phyloP scores from a whole-genome alignment of 108 stramenopile genomes.

The Epipyxis sp. region DNA sequence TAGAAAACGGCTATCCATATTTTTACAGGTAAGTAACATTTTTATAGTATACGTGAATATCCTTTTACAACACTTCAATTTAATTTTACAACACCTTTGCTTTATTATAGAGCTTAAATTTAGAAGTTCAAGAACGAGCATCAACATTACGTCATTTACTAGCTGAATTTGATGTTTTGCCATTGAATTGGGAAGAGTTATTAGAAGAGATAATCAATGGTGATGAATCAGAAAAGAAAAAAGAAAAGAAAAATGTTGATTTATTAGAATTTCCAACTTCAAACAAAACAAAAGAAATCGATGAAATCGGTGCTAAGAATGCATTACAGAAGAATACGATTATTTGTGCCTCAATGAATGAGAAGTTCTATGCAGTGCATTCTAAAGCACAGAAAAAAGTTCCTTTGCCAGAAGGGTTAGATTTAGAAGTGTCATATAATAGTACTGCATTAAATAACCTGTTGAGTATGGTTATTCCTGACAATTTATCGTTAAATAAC shows the following conservation, averaged over 20 bases:
- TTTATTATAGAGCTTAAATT: constrained; percentile 64
- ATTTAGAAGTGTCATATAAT: constrained; percentile 50
- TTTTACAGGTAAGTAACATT: not conserved
- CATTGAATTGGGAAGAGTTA: not conserved
- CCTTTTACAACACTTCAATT: constrained; percentile 1
- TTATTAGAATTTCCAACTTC: constrained; percentile 17
- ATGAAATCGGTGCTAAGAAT: constrained; percentile 42
- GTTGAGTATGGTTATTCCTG: constrained; percentile 43
- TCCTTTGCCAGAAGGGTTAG: constrained; percentile 44
- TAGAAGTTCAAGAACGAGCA: constrained; percentile 88
- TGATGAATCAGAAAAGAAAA: not conserved
- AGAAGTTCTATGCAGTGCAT: constrained; percentile 80
- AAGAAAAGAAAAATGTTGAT: not conserved
- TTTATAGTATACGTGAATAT: not conserved
- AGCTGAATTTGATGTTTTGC: constrained; percentile 57
- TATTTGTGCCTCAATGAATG: constrained; percentile 66
- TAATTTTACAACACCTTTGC: constrained; percentile 48
- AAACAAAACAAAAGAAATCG: constrained; percentile 31
- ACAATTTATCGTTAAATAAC: constrained; percentile 28
- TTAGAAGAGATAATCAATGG: no score
- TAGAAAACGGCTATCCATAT: constrained; percentile 30
- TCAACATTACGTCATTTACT: constrained; percentile 66
- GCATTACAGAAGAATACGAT: constrained; percentile 49
- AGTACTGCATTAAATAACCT: constrained; percentile 54
- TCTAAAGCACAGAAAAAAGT: constrained; percentile 75